Percentiles rank a stretch among this genome's conserved stretches.
Conservation (phyloP, 2,329 filamentous ascomycete genomes). For the Bipolaris victoriae region DNA sequence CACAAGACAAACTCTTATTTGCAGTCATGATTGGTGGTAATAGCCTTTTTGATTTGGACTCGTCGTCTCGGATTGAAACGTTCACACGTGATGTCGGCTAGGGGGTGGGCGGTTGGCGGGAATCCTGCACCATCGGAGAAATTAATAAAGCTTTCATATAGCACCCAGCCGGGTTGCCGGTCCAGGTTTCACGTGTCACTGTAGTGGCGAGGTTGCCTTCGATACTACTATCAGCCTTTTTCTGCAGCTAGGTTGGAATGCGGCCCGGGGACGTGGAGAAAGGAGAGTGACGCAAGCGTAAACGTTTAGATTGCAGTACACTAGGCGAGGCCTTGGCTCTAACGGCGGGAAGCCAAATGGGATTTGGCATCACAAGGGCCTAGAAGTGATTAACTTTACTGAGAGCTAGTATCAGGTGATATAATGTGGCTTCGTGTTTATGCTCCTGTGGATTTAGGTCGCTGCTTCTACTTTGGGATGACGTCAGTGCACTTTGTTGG, state of each 20-base stretch:
- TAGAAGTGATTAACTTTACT: not conserved
- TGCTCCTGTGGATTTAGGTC: not conserved
- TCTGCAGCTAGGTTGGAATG: not conserved
- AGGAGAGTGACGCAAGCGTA: constrained; percentile 1
- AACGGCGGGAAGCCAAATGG: not conserved
- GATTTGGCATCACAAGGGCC: not conserved
- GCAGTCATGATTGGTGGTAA: constrained; percentile 30
- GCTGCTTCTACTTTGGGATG: not conserved
- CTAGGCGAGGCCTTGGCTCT: constrained; percentile 13
- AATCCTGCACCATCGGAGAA: constrained; percentile 20
- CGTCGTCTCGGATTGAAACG: constrained; percentile 23
- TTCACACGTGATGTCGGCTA: constrained; percentile 27
- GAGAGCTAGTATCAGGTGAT: not conserved
- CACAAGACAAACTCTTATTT: constrained; percentile 1
- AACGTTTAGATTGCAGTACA: constrained; percentile 17
- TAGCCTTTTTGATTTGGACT: constrained; percentile 10
- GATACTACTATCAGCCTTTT: not conserved
- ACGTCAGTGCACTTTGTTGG: not conserved
- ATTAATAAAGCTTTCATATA: constrained; percentile 30
- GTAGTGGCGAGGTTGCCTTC: not conserved
- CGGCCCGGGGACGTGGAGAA: constrained; percentile 3
- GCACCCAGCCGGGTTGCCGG: constrained; percentile 11
- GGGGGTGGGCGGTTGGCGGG: constrained; percentile 1
- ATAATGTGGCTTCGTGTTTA: not conserved
- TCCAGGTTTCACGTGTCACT: not conserved